Percentiles rank a stretch among this genome's conserved stretches.
Evolutionary conservation across 75 land plant species (phyloP).

Genomic region (Selaginella tamariscina): DNA sequence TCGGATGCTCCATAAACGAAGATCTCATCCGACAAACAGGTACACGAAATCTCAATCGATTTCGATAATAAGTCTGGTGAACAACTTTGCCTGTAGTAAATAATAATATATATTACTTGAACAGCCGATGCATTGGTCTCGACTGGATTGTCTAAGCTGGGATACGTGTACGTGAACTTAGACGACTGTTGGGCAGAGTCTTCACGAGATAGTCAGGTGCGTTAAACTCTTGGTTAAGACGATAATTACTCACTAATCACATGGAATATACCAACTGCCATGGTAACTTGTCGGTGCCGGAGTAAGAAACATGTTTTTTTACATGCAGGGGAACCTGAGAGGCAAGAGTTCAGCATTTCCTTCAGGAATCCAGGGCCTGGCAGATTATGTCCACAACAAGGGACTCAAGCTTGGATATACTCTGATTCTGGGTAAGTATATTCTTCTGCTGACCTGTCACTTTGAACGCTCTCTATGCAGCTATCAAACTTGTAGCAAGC

Average conservation of each 20-base stretch:
- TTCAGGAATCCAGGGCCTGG: background rate
- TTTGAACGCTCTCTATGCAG: background rate
- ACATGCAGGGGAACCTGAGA: background rate
- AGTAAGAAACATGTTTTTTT: background rate
- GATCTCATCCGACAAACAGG: slow-evolving; percentile 13
- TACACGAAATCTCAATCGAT: background rate
- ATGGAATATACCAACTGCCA: too few species aligned
- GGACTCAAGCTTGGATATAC: slow-evolving; percentile 9
- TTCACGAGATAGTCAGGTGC: background rate
- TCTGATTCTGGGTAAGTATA: background rate
- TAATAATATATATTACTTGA: background rate
- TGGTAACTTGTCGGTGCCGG: too few species aligned
- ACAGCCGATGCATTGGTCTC: slow-evolving; percentile 11
- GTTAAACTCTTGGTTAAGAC: background rate
- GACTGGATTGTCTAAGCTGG: background rate
- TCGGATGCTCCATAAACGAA: slow-evolving; percentile 10
- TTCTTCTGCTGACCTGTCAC: background rate
- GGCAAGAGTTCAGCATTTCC: background rate
- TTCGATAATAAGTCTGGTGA: too few species aligned
- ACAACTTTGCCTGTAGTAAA: background rate
- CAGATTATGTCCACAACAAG: slow-evolving; percentile 7
- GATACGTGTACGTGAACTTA: slow-evolving; percentile 1
- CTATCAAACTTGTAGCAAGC: background rate
- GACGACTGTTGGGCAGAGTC: background rate
- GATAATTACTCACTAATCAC: background rate